These are phyloP conservation scores for Triangularia verruculosa DNA, from an alignment of 2,329 filamentous ascomycete genomes.

Conservation along the genomic window DNA sequence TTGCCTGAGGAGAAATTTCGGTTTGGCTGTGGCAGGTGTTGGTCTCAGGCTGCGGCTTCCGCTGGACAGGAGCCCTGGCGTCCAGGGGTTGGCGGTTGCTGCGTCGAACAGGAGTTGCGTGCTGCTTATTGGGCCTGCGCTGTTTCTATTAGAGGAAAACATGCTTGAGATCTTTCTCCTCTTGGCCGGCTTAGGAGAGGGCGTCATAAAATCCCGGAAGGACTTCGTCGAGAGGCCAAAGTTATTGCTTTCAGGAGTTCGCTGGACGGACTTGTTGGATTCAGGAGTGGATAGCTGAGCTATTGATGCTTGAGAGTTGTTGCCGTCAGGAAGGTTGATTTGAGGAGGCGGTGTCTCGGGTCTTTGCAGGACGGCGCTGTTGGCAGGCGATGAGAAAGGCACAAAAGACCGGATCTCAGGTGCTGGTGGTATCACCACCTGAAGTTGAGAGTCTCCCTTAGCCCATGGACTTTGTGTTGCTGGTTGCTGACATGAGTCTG, in stretches of 20 bases:
- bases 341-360: neutral
- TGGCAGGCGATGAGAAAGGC: constrained; percentile 21
- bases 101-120: constrained; percentile 38
- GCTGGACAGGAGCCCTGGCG: constrained; percentile 15
- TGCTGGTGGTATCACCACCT: neutral
- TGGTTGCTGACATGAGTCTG: constrained; percentile 13
- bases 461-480: constrained; percentile 25
- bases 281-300: constrained; percentile 30
- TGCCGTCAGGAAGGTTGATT: neutral
- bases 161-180: constrained; percentile 25
- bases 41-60: neutral
- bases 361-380: constrained; percentile 16
- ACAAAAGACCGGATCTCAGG: constrained; percentile 16
- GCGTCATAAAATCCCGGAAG: constrained; percentile 52
- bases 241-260: constrained; percentile 45
- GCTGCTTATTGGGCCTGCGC: constrained; percentile 29
- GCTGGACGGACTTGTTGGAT: constrained; percentile 31
- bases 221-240: constrained; percentile 45
- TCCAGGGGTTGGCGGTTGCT: constrained; percentile 36
- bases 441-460: constrained; percentile 25
- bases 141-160: neutral
- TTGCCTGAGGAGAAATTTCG: neutral
- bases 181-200: constrained; percentile 40
- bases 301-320: constrained; percentile 15
- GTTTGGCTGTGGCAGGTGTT: neutral